Base-by-base conservation (phyloP, 805 yeast genomes). In the Ogataea trehalophila region DNA sequence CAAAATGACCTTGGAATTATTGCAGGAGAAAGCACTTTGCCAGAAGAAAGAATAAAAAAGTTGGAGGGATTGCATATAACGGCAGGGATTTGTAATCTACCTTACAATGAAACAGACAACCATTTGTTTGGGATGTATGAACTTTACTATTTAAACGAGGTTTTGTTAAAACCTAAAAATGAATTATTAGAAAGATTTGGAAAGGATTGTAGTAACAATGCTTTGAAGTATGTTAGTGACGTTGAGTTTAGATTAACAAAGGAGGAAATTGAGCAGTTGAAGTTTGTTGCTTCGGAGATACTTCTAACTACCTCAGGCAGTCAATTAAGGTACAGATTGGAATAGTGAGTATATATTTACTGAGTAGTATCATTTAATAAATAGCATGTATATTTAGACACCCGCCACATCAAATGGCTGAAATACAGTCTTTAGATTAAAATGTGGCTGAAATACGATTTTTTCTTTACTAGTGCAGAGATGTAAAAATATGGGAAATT, bases 41-140 rank as follows among this genome's bases (percentile, higher is more conserved):
- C 45, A 4, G 43, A 39, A 4, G 26, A 38, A 16, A 55, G 53
- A 8, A 26, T 60, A 11, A 16, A 41, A 17, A 22, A 41, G 6
- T 45, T 50, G 13, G 45, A 39, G 11, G 48, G 46, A 8, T 50
- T 58, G 13, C 63, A 59, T 39, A 45, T 57, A 41, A 52, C 61
- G 2, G 31, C 57, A 13, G 63, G 58, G 2, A 49, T 55, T 11
- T 42, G 46, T 31, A 37, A 17, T 6, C 18, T 46, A 2, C 41
- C 39, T 15, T 22, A 26, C 15, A 6, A 23, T 2, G 37, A 44
- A 23, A 37, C 22, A 4, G 37, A 33, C 20, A 44, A 39, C 41
- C 44, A 39, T n/a, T 45, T 44, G 1, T 61, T 59, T 39, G 65
- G 63, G 5, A 57, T 57, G 57, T 58, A 55, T 45, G 66, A 62